A percentile compares a stretch with the other conserved stretches of the same genome.
Conservation (phyloP, 306 rosid species). For the Sicyos baderoa region DNA sequence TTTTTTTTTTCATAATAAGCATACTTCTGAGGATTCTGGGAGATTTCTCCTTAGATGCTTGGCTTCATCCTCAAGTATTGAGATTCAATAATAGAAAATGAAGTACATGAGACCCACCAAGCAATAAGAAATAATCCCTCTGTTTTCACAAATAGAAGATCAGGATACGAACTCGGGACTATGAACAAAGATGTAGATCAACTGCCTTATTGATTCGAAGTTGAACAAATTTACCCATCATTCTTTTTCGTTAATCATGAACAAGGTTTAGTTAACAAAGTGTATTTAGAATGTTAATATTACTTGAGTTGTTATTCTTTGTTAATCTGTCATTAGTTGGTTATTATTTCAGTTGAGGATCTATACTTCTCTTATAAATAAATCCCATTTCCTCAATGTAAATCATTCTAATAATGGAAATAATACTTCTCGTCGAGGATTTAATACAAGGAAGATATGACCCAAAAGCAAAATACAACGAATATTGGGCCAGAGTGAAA, state of each 20-base stretch:
- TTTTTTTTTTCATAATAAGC: neutral
- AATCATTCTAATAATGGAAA: no score
- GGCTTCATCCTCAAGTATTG: neutral
- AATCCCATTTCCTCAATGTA: no score
- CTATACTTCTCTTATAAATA: no score
- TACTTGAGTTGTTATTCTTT: no score
- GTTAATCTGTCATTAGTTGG: no score
- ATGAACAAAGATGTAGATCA: slow-evolving; percentile 4
- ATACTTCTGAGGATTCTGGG: neutral
- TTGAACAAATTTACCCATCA: neutral
- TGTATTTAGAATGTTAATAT: no score
- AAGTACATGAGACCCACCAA: neutral
- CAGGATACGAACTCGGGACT: neutral
- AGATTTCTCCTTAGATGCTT: slow-evolving; percentile 1
- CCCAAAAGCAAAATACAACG: neutral
- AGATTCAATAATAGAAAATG: neutral
- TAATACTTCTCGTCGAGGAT: no score
- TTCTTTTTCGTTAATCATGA: neutral
- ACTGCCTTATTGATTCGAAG: neutral
- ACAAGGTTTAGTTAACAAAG: neutral
- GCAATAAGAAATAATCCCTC: neutral
- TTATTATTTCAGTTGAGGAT: no score
- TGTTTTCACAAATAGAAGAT: neutral
- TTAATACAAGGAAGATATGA: neutral
- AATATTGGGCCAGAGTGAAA: neutral